Evolutionary conservation across 2,329 filamentous ascomycete genomes (phyloP), one percentile per base, ranked within the genome.

Genomic region (Paecilomyces niveus): DNA sequence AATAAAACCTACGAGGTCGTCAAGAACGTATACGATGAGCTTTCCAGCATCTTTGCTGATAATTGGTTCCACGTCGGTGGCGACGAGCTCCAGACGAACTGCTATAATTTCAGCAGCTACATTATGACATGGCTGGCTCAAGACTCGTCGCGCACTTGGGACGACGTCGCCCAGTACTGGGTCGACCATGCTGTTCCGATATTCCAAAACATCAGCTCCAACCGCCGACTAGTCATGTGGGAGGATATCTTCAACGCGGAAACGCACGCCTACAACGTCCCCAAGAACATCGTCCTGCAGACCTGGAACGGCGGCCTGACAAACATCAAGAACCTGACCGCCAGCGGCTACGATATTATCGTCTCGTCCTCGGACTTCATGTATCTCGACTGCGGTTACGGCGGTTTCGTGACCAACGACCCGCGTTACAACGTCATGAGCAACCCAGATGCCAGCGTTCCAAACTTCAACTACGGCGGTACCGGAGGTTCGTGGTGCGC

Each of bases 151-250:
- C 74, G 80, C 50, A 75, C 74, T 26, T 83, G 79, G 71, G 73
- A 78, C 51, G 81, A 83, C 60, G 75, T 84, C 11, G 72, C 77
- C 54, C 81, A 83, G 65, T 74, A 80, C 70, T 84, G 81, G 80
- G 66, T 84, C 32, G 81, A 84, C 67, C 74, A 73, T 3, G 74
- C 80, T 0, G 64, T 81, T 24, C 81, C 81, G 31, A 79, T 82
- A 60, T 83, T 83, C 74, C 75, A 72, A 32, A 67, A 68, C 45
- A 65, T 60, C 56, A 72, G 62, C 35, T 68, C 70, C 39, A 73
- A 81, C 62, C 81, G 81, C 65, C 80, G 79, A 3, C 72, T 85
- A 6, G 72, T 84, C 66, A 81, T 83, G 79, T 84, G 82, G 82
- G 82, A 84, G 64, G 82, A 84, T 53, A 76, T 83, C 9, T 67